Conservation (phyloP, 1,284 basidiomycete genomes). For the Cryptococcus maquisensis region DNA sequence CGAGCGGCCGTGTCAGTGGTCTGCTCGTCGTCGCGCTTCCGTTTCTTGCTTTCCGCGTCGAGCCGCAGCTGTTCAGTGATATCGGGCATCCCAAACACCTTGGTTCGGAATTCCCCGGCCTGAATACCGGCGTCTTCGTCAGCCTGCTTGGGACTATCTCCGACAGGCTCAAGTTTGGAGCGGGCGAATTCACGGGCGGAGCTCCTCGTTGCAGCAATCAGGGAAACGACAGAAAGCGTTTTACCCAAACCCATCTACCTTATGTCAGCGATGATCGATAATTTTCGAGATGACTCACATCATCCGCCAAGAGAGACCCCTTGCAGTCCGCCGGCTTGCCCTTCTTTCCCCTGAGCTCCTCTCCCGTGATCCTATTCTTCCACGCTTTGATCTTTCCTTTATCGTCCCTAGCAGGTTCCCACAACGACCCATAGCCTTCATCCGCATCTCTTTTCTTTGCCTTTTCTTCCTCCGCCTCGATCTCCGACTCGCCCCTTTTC, state of each 20-base stretch:
- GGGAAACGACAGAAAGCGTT: slow-evolving; percentile 85
- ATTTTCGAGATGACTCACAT: slow-evolving; percentile 58
- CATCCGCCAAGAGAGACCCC: slow-evolving; percentile 88
- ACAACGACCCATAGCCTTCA: slow-evolving; percentile 37
- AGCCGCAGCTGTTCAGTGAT: slow-evolving; percentile 8
- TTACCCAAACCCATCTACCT: slow-evolving; percentile 96
- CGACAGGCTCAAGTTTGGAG: slow-evolving; percentile 56
- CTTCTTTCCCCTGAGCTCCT: slow-evolving; percentile 56
- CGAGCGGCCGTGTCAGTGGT: slow-evolving; percentile 51
- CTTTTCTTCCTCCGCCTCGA: slow-evolving; percentile 12
- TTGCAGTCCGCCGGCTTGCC: slow-evolving; percentile 68
- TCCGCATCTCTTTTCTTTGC: slow-evolving; percentile 19
- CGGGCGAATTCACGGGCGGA: slow-evolving; percentile 60
- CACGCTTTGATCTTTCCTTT: slow-evolving; percentile 63
- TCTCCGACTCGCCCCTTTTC: slow-evolving; percentile 16
- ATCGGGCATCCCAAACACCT: slow-evolving; percentile 76
- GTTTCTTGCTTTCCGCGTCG: slow-evolving; percentile 34
- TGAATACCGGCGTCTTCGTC: slow-evolving; percentile 52
- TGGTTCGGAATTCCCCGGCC: slow-evolving; percentile 66
- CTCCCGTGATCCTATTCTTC: slow-evolving; percentile 81
- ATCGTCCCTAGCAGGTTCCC: slow-evolving; percentile 37
- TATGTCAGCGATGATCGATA: slow-evolving; percentile 14
- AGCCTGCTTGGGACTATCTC: slow-evolving; percentile 44
- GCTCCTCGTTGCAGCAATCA: slow-evolving; percentile 77
- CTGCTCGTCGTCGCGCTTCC: slow-evolving; percentile 30